Conservation (phyloP, 1,284 basidiomycete genomes). For the Fistulinella cinereoalba region DNA sequence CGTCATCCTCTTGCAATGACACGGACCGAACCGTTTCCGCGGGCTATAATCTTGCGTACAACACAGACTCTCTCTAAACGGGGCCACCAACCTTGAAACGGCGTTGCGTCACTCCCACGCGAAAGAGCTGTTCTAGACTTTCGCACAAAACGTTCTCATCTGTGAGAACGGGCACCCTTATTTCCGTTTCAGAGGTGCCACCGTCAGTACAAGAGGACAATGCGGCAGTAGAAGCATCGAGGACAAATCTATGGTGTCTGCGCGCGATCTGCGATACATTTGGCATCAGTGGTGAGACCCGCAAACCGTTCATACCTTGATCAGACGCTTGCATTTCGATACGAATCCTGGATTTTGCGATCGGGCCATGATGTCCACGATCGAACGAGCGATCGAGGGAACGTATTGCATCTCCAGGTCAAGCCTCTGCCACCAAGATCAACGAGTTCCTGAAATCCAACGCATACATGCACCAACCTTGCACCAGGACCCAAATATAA, state of each 20-base stretch:
- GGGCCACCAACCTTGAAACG: slow-evolving; percentile 53
- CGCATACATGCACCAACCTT: slow-evolving; percentile 41
- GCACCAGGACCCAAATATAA: slow-evolving; percentile 67
- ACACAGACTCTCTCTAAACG: slow-evolving; percentile 3
- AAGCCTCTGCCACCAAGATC: slow-evolving; percentile 47
- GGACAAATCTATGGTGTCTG: slow-evolving; percentile 19
- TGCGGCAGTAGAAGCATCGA: slow-evolving; percentile 17
- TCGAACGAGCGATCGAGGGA: slow-evolving; percentile 47
- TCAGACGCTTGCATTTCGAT: slow-evolving; percentile 39
- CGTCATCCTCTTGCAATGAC: slow-evolving; percentile 16
- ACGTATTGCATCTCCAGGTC: slow-evolving; percentile 51
- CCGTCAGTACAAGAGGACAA: slow-evolving; percentile 16
- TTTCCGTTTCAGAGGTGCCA: slow-evolving; percentile 9
- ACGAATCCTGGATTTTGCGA: slow-evolving; percentile 50
- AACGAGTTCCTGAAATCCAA: not conserved
- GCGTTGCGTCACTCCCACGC: slow-evolving; percentile 40
- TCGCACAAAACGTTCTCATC: slow-evolving; percentile 42
- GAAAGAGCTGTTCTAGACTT: slow-evolving; percentile 49
- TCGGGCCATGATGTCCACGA: slow-evolving; percentile 50
- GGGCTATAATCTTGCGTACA: slow-evolving; percentile 15
- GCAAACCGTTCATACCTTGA: slow-evolving; percentile 46
- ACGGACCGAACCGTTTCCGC: slow-evolving; percentile 6
- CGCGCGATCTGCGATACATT: slow-evolving; percentile 24
- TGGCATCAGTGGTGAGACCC: slow-evolving; percentile 14
- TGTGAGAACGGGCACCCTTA: slow-evolving; percentile 21